Evolutionary conservation across 148 eudicot species (phyloP).

Genomic region (Vaccinium vitisidaea): DNA sequence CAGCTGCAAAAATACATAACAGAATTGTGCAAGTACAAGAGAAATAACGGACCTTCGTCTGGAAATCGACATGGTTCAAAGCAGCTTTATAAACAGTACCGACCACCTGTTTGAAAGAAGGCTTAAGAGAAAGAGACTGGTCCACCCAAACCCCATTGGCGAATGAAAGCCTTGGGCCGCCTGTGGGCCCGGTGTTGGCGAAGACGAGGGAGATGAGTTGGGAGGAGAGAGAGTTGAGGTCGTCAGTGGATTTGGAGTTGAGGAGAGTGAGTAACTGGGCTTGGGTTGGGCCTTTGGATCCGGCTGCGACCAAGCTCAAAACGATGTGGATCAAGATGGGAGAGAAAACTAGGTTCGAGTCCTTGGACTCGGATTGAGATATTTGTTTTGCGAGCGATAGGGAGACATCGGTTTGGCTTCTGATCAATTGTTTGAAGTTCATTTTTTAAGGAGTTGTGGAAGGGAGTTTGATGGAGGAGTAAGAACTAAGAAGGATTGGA

Average conservation of each 20-base stretch:
- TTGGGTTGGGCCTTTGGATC: conserved; percentile 60
- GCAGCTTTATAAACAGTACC: conserved; percentile 53
- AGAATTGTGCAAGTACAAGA: not conserved
- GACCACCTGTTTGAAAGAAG: conserved; percentile 47
- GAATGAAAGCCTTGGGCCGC: conserved; percentile 63
- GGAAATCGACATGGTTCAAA: conserved; percentile 66
- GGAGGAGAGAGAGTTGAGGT: conserved; percentile 66
- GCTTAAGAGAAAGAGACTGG: conserved; percentile 39
- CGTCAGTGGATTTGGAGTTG: conserved; percentile 44
- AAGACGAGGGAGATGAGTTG: conserved; percentile 49
- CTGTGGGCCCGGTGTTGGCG: conserved; percentile 42
- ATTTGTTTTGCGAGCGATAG: conserved; percentile 40
- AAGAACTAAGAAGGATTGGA: too few relatives aligned
- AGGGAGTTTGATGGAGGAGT: too few relatives aligned
- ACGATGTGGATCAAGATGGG: conserved; percentile 68
- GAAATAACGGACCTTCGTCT: conserved; percentile 40
- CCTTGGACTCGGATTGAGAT: conserved; percentile 21
- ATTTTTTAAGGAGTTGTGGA: conserved; percentile 19
- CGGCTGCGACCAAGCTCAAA: conserved; percentile 69
- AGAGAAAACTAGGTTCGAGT: conserved; percentile 63
- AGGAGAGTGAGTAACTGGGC: conserved; percentile 60
- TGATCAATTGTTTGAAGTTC: conserved; percentile 56
- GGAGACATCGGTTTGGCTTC: conserved; percentile 61
- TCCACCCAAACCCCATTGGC: conserved; percentile 86
- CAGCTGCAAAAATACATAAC: not conserved